Evolutionary conservation across 352 stramenopile genomes (phyloP).

Genomic region (Elongisporangium anandrum): DNA sequence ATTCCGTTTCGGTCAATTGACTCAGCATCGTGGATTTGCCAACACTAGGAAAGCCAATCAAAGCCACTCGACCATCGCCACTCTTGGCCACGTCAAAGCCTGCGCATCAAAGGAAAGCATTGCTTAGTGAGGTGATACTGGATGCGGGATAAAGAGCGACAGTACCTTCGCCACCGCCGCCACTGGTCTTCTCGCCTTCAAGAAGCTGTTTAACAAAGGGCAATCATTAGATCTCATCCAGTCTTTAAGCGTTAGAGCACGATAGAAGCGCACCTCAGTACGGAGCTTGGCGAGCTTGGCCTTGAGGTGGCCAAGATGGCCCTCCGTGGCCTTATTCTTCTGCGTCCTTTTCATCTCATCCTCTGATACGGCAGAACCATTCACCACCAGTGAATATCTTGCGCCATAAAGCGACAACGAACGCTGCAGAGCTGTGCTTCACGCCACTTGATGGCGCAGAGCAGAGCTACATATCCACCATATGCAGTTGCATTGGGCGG

Average conservation of each 20-base stretch:
- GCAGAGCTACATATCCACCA: neutral
- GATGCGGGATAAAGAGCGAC: neutral
- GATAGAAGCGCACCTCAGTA: constrained; percentile 70
- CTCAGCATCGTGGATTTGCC: constrained; percentile 87
- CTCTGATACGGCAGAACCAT: constrained; percentile 40
- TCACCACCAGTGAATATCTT: neutral
- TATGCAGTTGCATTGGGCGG: neutral
- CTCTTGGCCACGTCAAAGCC: constrained; percentile 94
- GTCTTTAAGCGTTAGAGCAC: constrained; percentile 3
- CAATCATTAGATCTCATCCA: neutral
- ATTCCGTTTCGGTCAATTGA: constrained; percentile 96
- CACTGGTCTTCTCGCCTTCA: constrained; percentile 73
- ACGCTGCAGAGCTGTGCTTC: neutral
- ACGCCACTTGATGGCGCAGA: neutral
- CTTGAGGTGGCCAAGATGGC: constrained; percentile 93
- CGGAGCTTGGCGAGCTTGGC: constrained; percentile 98
- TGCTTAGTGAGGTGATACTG: neutral
- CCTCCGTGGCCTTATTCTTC: constrained; percentile 97
- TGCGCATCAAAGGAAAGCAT: constrained; percentile 9
- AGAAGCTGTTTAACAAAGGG: constrained; percentile 41
- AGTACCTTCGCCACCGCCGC: constrained; percentile 74
- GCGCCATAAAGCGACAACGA: neutral
- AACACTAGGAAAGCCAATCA: constrained; percentile 94
- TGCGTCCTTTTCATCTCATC: constrained; percentile 97
- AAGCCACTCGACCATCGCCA: constrained; percentile 95